Percentiles rank a stretch among this genome's conserved stretches.
phyloP scores from a whole-genome alignment of 1,284 basidiomycete species.

The Ceratobasidium sp. region DNA sequence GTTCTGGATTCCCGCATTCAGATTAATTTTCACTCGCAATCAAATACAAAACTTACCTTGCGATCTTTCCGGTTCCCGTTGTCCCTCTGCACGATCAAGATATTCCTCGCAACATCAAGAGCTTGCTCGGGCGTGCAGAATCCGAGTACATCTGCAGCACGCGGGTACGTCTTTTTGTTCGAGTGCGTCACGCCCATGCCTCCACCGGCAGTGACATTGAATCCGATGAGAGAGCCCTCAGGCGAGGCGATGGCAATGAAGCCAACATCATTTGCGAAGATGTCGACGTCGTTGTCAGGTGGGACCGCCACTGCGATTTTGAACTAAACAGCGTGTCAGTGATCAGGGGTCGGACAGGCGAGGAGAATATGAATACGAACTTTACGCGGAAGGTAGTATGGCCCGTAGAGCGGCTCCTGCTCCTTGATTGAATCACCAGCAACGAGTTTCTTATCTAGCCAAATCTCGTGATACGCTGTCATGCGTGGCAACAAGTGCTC shows the following conservation, averaged over 20 bases:
- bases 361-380: constrained; percentile 56
- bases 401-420: constrained; percentile 95
- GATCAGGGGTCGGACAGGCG: constrained; percentile 26
- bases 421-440: constrained; percentile 92
- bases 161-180: constrained; percentile 99
- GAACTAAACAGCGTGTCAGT: constrained; percentile 69
- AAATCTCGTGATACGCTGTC: constrained; percentile 98
- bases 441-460: constrained; percentile 96
- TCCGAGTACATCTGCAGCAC: constrained; percentile 87
- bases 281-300: constrained; percentile 95
- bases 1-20: constrained; percentile 63
- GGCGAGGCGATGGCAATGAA: constrained; percentile 91
- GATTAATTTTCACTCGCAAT: not conserved
- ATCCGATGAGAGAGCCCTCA: constrained; percentile 80
- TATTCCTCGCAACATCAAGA: constrained; percentile 86
- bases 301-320: constrained; percentile 98
- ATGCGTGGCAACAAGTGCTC: constrained; percentile 91
- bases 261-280: constrained; percentile 95
- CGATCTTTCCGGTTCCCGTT: constrained; percentile 90
- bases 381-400: constrained; percentile 96
- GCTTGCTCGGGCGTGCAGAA: constrained; percentile 94
- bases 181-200: constrained; percentile 99
- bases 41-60: constrained; percentile 61
- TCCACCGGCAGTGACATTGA: constrained; percentile 92
- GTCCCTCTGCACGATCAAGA: constrained; percentile 95